These are phyloP conservation scores for Astragalus glycyphyllos DNA, from an alignment of 306 rosid genomes.

Conservation along the genomic window DNA sequence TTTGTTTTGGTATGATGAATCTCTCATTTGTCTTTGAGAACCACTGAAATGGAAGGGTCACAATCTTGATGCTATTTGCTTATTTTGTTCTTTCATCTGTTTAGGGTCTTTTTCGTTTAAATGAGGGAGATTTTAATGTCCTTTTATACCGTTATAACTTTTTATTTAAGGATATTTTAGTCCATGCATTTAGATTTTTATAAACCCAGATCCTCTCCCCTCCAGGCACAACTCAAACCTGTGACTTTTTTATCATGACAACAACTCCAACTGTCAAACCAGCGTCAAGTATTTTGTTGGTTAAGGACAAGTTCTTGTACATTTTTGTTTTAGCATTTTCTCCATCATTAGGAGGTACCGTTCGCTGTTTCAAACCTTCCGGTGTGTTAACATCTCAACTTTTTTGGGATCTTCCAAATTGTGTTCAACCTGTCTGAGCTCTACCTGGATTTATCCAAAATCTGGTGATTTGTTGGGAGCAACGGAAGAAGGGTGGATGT, in stretches of 20 bases:
- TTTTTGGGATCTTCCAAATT: not conserved
- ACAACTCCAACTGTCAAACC: not conserved
- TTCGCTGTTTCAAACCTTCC: conserved; percentile 6
- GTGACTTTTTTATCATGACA: not conserved
- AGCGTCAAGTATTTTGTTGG: not conserved
- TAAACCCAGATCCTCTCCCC: not conserved
- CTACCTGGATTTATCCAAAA: not conserved
- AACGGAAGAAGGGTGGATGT: not conserved
- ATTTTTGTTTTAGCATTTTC: conserved; percentile 6
- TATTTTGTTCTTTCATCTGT: conserved; percentile 12
- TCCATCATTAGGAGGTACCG: conserved; percentile 1
- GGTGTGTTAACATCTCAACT: conserved; percentile 32
- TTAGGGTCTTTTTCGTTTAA: not conserved
- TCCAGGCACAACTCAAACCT: not conserved
- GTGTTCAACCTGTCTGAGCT: conserved; percentile 26
- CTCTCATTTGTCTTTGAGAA: conserved; percentile 11
- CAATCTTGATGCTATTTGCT: conserved; percentile 7
- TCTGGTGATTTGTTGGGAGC: conserved; percentile 18
- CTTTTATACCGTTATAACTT: not conserved
- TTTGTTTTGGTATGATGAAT: conserved; percentile 29
- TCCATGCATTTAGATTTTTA: not conserved
- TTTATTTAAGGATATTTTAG: not conserved
- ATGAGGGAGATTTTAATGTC: not conserved
- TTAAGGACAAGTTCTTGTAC: not conserved
- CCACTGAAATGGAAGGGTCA: not conserved